A percentile compares a stretch with the other conserved stretches of the same genome.
These are phyloP conservation scores for Colletotrichum liaoningense DNA, from an alignment of 2,329 filamentous ascomycete genomes.

Conservation along the genomic window DNA sequence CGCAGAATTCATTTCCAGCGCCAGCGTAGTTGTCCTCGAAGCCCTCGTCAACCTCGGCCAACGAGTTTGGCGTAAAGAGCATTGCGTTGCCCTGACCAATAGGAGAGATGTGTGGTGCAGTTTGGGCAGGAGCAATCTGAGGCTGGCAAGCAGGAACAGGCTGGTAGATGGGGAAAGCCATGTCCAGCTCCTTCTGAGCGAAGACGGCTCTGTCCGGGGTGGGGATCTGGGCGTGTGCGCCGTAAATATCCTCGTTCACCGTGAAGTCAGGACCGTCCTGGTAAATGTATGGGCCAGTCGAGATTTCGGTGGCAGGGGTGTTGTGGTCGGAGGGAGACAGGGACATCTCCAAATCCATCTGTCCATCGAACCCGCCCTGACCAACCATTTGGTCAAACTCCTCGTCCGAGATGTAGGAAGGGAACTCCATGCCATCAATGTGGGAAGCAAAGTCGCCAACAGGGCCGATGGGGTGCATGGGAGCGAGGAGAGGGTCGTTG, in stretches of 20 bases:
- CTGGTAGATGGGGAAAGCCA: constrained; percentile 25
- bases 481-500: constrained; percentile 29
- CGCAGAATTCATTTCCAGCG: constrained; percentile 47
- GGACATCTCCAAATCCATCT: constrained; percentile 50
- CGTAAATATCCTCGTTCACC: constrained; percentile 72
- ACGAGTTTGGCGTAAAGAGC: constrained; percentile 74
- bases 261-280: constrained; percentile 71
- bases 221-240: constrained; percentile 66
- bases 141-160: constrained; percentile 52
- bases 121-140: constrained; percentile 42
- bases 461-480: constrained; percentile 36
- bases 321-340: constrained; percentile 63
- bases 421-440: constrained; percentile 56
- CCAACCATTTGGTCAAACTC: constrained; percentile 55
- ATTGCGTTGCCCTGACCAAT: constrained; percentile 76
- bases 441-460: constrained; percentile 38
- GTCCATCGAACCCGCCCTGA: constrained; percentile 41
- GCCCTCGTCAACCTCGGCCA: constrained; percentile 72
- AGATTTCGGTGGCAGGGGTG: constrained; percentile 56
- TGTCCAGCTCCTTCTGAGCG: constrained; percentile 32
- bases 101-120: constrained; percentile 72
- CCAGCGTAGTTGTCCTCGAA: constrained; percentile 65
- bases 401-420: constrained; percentile 58
- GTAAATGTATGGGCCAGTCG: constrained; percentile 61
- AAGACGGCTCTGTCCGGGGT: constrained; percentile 51